These are phyloP conservation scores for Lipomyces yamanashiensis DNA, from an alignment of 805 yeast species.

Conservation along the genomic window DNA sequence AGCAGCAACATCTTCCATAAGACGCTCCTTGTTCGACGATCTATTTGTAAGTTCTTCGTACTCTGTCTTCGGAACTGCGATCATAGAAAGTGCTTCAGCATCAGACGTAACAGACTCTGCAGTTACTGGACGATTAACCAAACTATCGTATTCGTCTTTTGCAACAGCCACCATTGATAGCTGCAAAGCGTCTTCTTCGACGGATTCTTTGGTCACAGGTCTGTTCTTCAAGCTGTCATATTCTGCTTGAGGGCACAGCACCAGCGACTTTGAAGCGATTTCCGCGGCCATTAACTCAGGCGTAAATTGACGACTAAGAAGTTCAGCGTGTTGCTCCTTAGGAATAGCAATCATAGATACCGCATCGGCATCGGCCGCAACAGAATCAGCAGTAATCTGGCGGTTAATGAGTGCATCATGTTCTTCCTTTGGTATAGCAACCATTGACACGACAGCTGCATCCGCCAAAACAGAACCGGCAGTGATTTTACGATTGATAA, in stretches of 20 bases:
- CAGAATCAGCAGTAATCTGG: constrained; percentile 12
- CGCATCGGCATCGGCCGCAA: constrained; percentile 9
- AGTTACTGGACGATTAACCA: constrained; percentile 2
- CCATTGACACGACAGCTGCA: constrained; percentile 14
- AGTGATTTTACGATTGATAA: constrained; percentile 3
- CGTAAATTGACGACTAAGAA: background rate
- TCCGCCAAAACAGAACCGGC: constrained; percentile 16
- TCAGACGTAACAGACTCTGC: constrained; percentile 6
- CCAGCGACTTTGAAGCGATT: constrained; percentile 12
- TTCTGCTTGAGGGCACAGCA: constrained; percentile 38
- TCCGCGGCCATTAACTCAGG: constrained; percentile 12
- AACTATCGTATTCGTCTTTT: constrained; percentile 35
- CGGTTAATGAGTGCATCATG: constrained; percentile 18
- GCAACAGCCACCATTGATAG: constrained; percentile 37
- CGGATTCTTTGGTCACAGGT: constrained; percentile 1
- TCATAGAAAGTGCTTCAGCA: constrained; percentile 16
- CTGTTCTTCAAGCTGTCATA: constrained; percentile 22
- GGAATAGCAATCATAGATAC: constrained; percentile 30
- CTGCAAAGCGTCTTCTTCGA: constrained; percentile 6
- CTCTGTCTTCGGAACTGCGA: constrained; percentile 25
- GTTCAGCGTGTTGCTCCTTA: constrained; percentile 32
- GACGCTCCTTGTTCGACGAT: constrained; percentile 5
- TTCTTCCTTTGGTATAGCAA: constrained; percentile 30
- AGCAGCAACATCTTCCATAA: constrained; percentile 30
- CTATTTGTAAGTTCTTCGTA: constrained; percentile 1